Percentiles rank a stretch among this genome's conserved stretches.
phyloP scores from a whole-genome alignment of 176 grass and related monocot genomes.

The Alopecurus myosuroides region DNA sequence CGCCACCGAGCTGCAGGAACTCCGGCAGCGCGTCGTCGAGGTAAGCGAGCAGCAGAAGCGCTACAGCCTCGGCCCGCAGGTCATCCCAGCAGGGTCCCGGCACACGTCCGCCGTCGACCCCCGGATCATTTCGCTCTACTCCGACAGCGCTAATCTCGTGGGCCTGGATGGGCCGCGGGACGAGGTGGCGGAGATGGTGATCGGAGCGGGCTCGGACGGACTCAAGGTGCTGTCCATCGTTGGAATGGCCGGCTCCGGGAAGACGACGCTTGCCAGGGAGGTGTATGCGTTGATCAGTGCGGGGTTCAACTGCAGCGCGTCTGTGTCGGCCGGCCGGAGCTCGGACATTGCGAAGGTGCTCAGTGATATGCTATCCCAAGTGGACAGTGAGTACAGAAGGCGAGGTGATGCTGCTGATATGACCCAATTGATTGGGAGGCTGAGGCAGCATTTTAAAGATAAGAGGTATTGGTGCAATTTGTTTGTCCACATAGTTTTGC shows the following conservation, averaged over 20 bases:
- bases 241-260: conserved; percentile 37
- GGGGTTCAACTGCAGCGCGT: background rate
- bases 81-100: background rate
- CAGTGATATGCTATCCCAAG: background rate
- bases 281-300: background rate
- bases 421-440: background rate
- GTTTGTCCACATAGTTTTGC: background rate
- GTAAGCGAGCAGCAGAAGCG: conserved; percentile 29
- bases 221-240: conserved; percentile 11
- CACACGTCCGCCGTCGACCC: background rate
- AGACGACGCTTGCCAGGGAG: conserved; percentile 29
- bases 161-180: background rate
- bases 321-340: conserved; percentile 2
- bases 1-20: conserved; percentile 26
- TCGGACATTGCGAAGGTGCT: background rate
- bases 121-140: background rate
- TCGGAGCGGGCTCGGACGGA: background rate
- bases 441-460: background rate
- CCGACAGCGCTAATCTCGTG: background rate
- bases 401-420: background rate
- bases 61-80: conserved; percentile 3
- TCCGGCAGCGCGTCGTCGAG: conserved; percentile 22
- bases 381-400: background rate
- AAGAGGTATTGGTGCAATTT: background rate
- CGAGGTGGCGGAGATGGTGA: background rate